Evolutionary conservation across 345 rosid species (phyloP).

Genomic region (Mercurialis annua): DNA sequence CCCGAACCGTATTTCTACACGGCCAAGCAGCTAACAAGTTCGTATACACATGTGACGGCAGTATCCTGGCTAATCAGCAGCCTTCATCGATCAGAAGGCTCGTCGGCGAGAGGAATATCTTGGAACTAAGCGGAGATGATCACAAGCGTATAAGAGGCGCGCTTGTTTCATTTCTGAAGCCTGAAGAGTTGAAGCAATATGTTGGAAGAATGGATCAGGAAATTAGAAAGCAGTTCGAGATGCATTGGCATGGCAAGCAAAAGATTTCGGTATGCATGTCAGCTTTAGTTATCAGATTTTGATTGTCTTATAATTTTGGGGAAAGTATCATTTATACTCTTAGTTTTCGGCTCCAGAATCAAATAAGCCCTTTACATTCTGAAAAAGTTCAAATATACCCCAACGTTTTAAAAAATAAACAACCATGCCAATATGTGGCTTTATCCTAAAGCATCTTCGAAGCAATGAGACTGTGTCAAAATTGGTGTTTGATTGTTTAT

Average conservation of each 20-base stretch:
- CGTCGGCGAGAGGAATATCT: slow-evolving; percentile 24
- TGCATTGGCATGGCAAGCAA: slow-evolving; percentile 37
- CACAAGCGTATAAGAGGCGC: slow-evolving; percentile 40
- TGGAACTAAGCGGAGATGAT: slow-evolving; percentile 29
- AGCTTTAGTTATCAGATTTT: background rate
- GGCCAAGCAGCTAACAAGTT: slow-evolving; percentile 41
- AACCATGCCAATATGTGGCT: no score
- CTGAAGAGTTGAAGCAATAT: slow-evolving; percentile 30
- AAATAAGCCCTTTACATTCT: no score
- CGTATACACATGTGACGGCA: slow-evolving; percentile 19
- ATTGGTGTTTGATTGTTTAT: no score
- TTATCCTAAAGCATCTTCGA: no score
- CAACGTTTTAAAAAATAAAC: no score
- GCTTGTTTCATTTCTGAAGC: slow-evolving; percentile 27
- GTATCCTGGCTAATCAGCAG: slow-evolving; percentile 14
- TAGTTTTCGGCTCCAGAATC: no score
- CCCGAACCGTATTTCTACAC: slow-evolving; percentile 25
- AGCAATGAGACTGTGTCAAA: no score
- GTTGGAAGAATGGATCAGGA: slow-evolving; percentile 37
- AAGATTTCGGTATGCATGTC: slow-evolving; percentile 19
- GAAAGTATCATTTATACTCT: no score
- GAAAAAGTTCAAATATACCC: no score
- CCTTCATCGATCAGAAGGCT: slow-evolving; percentile 16
- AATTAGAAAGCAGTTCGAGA: slow-evolving; percentile 23
- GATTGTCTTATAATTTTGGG: no score